phyloP scores from a whole-genome alignment of 768 basidiomycete species.

The Leccinum longicurvipes region DNA sequence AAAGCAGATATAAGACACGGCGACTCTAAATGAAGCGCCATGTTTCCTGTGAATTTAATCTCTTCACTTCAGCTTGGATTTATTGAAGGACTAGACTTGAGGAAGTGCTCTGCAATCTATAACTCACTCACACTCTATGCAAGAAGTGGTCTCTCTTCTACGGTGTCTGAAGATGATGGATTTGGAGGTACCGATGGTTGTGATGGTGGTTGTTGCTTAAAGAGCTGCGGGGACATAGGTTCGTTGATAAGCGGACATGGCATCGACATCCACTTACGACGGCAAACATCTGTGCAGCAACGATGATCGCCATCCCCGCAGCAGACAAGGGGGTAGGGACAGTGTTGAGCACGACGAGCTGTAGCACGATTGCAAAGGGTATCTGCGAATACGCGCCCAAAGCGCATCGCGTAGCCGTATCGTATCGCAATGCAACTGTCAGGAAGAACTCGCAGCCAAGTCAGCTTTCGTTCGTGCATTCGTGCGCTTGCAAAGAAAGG shows the following conservation, averaged over 20 bases:
- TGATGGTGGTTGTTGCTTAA: background rate
- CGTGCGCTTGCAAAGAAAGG: background rate
- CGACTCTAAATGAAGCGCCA: background rate
- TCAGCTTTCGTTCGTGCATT: background rate
- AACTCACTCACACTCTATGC: background rate
- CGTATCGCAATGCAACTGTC: conserved; percentile 57
- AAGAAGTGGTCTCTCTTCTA: background rate
- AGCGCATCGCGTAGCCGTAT: conserved; percentile 61
- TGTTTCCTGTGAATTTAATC: background rate
- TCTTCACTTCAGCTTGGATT: background rate
- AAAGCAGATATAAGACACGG: background rate
- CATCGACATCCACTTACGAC: background rate
- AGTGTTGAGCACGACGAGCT: conserved; percentile 61
- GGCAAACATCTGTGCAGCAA: conserved; percentile 27
- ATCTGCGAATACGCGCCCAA: conserved; percentile 63
- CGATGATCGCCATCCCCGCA: conserved; percentile 62
- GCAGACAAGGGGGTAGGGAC: conserved; percentile 57
- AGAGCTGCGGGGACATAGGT: background rate
- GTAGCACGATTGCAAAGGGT: conserved; percentile 64
- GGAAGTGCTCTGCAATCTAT: background rate
- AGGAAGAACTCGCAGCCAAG: conserved; percentile 41
- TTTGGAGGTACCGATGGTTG: background rate
- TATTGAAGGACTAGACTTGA: background rate
- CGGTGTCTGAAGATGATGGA: background rate
- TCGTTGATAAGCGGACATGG: background rate